Conservation (phyloP, 2,329 filamentous ascomycete genomes). For the Trichoderma semiorbis region DNA sequence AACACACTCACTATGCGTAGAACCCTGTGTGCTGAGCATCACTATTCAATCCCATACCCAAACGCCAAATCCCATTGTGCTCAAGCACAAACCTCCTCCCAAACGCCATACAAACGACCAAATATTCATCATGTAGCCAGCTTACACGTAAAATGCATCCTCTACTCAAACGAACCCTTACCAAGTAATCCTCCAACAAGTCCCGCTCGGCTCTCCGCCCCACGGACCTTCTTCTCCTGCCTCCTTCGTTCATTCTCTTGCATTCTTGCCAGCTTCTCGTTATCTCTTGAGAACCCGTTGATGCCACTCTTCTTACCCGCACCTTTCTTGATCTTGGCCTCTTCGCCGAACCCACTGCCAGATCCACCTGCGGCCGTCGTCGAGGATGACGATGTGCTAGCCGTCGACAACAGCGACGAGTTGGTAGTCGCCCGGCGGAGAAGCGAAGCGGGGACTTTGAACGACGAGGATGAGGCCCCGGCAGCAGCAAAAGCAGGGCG, state of each 20-base stretch:
- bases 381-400: slow-evolving; percentile 26
- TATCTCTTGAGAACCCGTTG: slow-evolving; percentile 58
- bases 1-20: not conserved
- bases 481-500: slow-evolving; percentile 57
- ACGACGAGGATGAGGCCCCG: slow-evolving; percentile 40
- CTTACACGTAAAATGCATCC: not conserved
- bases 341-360: slow-evolving; percentile 42
- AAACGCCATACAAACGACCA: not conserved
- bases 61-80: not conserved
- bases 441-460: slow-evolving; percentile 69
- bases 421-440: slow-evolving; percentile 72
- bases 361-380: slow-evolving; percentile 34
- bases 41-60: not conserved
- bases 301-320: slow-evolving; percentile 59
- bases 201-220: slow-evolving; percentile 54
- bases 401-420: slow-evolving; percentile 43
- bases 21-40: not conserved
- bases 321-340: slow-evolving; percentile 56
- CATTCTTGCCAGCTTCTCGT: slow-evolving; percentile 52
- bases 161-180: slow-evolving; percentile 42
- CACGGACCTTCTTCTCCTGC: slow-evolving; percentile 56
- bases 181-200: slow-evolving; percentile 58
- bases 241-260: slow-evolving; percentile 56
- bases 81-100: not conserved
- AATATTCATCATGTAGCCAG: not conserved